Evolutionary conservation across 1,284 basidiomycete species (phyloP), one percentile per base, ranked within the genome.

Genomic region (Tilletia indica): DNA sequence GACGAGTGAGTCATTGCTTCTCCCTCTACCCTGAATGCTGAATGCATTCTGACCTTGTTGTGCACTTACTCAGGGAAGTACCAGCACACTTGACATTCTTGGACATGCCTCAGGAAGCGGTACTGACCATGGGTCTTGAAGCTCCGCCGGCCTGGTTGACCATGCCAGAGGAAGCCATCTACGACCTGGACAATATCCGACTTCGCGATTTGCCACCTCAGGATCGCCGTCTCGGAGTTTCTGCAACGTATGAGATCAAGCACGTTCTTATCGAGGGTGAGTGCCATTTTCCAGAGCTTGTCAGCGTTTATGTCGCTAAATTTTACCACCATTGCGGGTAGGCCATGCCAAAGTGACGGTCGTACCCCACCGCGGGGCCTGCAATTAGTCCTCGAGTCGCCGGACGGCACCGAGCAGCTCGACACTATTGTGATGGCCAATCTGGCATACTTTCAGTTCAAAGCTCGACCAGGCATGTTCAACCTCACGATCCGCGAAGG

Each of bases 181-280:
- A 97, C 77, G 96, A 99, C 84, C 89, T 99, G 34, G 97, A 99
- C 86, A 99, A 99, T 82, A 92, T 99, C 71, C 91, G 94, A 56
- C 89, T 98, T 6, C 87, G 88, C 4, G 88, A 89, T 51, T 86
- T 94, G 2, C 87, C 89, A 1, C 85, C 86, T 0, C 49, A 69
- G 0, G 74, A 72, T 19, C 73, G 76, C 86, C 87, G 38, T 89
- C 87, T 73, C 1, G 77, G 91, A 4, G 88, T 97, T n/a, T 89
- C 92, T 71, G 91, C 91, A 0, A 85, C 91, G 42, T 97, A 96
- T 86, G 89, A 91, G 71, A 89, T 99, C 11, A 93, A 97, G 80
- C 92, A 93, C 77, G 88, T 99, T 31, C 90, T 98, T 47, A 89
- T 98, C 64, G 95, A 97, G 83, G 96, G 97, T 0, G 94, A 98